phyloP scores from a whole-genome alignment of 2,329 filamentous ascomycete genomes.

The Endoconidiophora laricicola region DNA sequence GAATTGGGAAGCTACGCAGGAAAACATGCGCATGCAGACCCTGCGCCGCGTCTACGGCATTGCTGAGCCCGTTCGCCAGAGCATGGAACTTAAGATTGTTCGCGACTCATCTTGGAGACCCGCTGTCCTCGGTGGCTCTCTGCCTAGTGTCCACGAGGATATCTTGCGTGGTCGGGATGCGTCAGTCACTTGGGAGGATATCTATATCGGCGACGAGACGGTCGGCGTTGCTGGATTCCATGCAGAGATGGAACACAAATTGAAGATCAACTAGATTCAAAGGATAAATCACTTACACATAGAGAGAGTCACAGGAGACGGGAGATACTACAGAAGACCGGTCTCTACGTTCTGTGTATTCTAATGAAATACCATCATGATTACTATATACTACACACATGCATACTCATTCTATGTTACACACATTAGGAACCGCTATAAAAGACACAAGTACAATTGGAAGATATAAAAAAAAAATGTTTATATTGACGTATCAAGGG shows the following conservation, averaged over 20 bases:
- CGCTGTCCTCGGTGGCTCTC: constrained; percentile 42
- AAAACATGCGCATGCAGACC: constrained; percentile 71
- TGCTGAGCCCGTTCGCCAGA: constrained; percentile 77
- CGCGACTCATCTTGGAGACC: constrained; percentile 67
- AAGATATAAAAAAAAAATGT: background rate
- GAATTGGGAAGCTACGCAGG: constrained; percentile 81
- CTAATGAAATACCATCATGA: too few species aligned
- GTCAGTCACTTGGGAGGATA: constrained; percentile 80
- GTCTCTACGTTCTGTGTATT: too few species aligned
- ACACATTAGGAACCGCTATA: background rate
- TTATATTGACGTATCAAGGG: background rate
- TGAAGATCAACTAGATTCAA: constrained; percentile 43
- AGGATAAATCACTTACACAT: background rate
- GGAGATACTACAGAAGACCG: background rate
- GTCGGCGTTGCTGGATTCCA: constrained; percentile 59
- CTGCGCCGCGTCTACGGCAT: constrained; percentile 80
- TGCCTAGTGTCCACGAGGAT: constrained; percentile 67
- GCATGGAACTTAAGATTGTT: constrained; percentile 89
- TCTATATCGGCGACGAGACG: constrained; percentile 67
- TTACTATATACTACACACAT: too few species aligned
- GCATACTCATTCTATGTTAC: too few species aligned
- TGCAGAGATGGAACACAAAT: constrained; percentile 83
- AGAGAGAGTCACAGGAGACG: background rate
- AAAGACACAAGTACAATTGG: background rate
- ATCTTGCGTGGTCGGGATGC: constrained; percentile 67